Evolutionary conservation across 73 alveolate genomes (phyloP), one percentile per base, ranked within the genome.

Genomic region (Vitrella brassicaformis): DNA sequence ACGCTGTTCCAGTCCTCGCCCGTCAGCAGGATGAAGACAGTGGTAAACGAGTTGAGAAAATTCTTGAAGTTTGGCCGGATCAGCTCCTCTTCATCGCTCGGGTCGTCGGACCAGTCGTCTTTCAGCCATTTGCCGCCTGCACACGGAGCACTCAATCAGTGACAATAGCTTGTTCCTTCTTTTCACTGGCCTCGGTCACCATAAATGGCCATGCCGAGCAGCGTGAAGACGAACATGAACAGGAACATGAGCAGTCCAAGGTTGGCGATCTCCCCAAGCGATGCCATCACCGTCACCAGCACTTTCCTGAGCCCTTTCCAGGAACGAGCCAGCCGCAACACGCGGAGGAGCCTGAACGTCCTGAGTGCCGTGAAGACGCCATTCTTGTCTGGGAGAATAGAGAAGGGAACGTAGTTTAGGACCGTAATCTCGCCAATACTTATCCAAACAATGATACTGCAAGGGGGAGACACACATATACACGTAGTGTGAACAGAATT

Each of bases 1-100:
- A 79, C 71, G 10, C 72, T 68, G 75, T 87, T 87, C 88, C 93
- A 87, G 76, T 87, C 84, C 47, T 87, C 93, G n/a, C 83, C 90
- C 0, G 90, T 84, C 30, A 87, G 78, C 27, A 83, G 19, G 22
- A 76, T 67, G 73, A 82, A 87, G 32, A 83, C 75, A 27, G 82
- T 81, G 8, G 73, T 68, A 25, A 84, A 71, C 27, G n/a, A n/a
- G n/a, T n/a, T n/a, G n/a, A n/a, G n/a, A n/a, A n/a, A n/a, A n/a
- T n/a, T n/a, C n/a, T n/a, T n/a, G n/a, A n/a, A n/a, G n/a, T n/a
- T n/a, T n/a, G n/a, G n/a, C n/a, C n/a, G n/a, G n/a, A n/a, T n/a
- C n/a, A n/a, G n/a, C n/a, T n/a, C n/a, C n/a, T n/a, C n/a, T n/a
- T n/a, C n/a, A n/a, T n/a, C n/a, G n/a, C n/a, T n/a, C n/a, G n/a